Base-by-base conservation (phyloP, 2,329 filamentous ascomycete genomes). In the Cadophora gregata region DNA sequence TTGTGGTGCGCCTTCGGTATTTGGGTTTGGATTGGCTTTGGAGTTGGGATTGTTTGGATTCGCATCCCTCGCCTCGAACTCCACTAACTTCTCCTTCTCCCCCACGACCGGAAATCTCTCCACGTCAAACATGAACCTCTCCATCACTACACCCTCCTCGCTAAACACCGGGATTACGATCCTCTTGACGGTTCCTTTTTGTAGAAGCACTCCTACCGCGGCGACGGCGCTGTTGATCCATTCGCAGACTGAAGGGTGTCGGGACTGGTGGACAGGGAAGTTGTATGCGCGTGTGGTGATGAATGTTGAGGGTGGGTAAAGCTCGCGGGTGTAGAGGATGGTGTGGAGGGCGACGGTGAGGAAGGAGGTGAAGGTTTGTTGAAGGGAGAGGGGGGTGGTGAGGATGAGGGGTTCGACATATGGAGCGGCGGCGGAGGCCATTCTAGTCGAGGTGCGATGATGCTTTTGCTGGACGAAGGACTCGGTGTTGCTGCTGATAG, bases 311-410 rank as follows among this genome's bases (percentile, higher is more conserved):
- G 80, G 79, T 1, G 90, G 89, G 75, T 93, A 93, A 73, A 92
- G 84, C 65, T 80, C 78, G 69, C 90, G 87, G 53, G 90, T 84
- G 78, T 87, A 90, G 65, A 92, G 83, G 72, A 93, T 88, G 66
- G 90, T 90, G 77, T 93, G 90, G 69, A 90, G 86, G 67, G 88
- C 86, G 63, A 90, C 87, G 67, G 85, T 88, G 58, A 93, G 84
- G 79, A 92, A 92, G 76, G 85, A 84, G 70, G 84, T 84, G 76
- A 91, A 88, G 64, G 85, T 84, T 64, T 81, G 78, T 70, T 88
- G 81, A 71, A 89, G 81, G 59, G 81, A 79, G 67, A 71, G 66
- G 47, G 68, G 71, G 55, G 81, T 84, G 67, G 82, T 81, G 63
- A 83, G 79, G 51, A 71, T 64, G 61, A 66, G 58, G 60, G 69